Percentiles rank a stretch among this genome's conserved stretches.
phyloP scores from a whole-genome alignment of 176 grass and related monocot genomes.

The Hsuehochloa calcarea region DNA sequence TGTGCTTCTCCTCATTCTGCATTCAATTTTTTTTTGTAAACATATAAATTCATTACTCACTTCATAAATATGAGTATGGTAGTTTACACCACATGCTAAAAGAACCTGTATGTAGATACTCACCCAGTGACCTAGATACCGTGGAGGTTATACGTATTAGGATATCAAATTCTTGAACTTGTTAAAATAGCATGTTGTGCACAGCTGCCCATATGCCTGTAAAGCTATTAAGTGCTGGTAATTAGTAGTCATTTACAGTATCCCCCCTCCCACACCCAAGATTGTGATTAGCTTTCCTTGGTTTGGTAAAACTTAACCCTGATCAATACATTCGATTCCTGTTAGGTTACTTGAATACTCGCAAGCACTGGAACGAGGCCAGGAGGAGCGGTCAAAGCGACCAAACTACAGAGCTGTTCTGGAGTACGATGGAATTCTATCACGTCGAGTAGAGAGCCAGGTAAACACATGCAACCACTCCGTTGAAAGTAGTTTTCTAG shows the following conservation, averaged over 20 bases:
- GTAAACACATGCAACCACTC: slow-evolving; percentile 33
- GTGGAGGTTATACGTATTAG: neutral
- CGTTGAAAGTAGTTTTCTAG: neutral
- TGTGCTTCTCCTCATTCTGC: neutral
- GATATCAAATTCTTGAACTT: neutral
- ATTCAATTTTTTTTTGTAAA: neutral
- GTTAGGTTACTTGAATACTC: slow-evolving; percentile 78
- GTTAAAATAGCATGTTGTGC: neutral
- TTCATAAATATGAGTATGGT: neutral
- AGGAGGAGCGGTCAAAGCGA: slow-evolving; percentile 69
- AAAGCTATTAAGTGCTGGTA: neutral
- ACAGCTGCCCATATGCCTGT: neutral
- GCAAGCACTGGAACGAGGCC: slow-evolving; percentile 52
- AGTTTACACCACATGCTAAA: neutral
- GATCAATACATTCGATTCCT: slow-evolving; percentile 19
- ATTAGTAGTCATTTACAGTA: neutral
- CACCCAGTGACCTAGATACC: neutral
- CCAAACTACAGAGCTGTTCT: slow-evolving; percentile 78
- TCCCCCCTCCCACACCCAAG: neutral
- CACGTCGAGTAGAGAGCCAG: slow-evolving; percentile 55
- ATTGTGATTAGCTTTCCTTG: slow-evolving; percentile 9
- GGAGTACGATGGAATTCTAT: slow-evolving; percentile 78
- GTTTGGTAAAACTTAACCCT: neutral
- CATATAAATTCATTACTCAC: neutral
- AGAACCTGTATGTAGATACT: neutral